phyloP scores from a whole-genome alignment of 2,329 filamentous ascomycete species.

The Botrytis tulipae region DNA sequence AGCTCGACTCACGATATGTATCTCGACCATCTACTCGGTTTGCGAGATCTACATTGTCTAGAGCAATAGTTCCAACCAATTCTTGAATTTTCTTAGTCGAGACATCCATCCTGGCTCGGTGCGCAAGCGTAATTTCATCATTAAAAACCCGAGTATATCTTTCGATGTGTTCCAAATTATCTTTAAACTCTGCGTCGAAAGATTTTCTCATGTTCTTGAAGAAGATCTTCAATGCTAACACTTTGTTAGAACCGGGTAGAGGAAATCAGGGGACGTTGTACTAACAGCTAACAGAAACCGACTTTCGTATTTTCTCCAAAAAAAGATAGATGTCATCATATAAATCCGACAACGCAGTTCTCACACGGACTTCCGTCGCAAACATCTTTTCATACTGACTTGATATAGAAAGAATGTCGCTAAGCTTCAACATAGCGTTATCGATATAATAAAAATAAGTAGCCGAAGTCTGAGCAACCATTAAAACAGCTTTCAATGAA shows the following conservation, averaged over 20 bases:
- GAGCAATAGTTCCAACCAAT: constrained; percentile 1
- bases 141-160: constrained; percentile 18
- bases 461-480: constrained; percentile 20
- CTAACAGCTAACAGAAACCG: constrained; percentile 11
- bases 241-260: background rate
- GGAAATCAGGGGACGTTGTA: background rate
- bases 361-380: constrained; percentile 11
- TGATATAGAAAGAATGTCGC: constrained; percentile 14
- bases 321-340: constrained; percentile 19
- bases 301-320: constrained; percentile 12
- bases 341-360: constrained; percentile 2
- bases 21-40: background rate
- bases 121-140: constrained; percentile 18
- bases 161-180: constrained; percentile 17
- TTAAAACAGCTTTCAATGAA: constrained; percentile 14
- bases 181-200: constrained; percentile 14
- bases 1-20: background rate
- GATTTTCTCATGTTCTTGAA: constrained; percentile 15
- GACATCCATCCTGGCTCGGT: constrained; percentile 8
- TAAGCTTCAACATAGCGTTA: constrained; percentile 15
- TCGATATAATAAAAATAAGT: constrained; percentile 17
- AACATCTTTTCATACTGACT: constrained; percentile 19
- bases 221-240: constrained; percentile 11
- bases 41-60: constrained; percentile 7
- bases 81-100: constrained; percentile 13